Evolutionary conservation across 2,329 filamentous ascomycete genomes (phyloP), one percentile per base, ranked within the genome.

Genomic region (Beauveria caledonica): DNA sequence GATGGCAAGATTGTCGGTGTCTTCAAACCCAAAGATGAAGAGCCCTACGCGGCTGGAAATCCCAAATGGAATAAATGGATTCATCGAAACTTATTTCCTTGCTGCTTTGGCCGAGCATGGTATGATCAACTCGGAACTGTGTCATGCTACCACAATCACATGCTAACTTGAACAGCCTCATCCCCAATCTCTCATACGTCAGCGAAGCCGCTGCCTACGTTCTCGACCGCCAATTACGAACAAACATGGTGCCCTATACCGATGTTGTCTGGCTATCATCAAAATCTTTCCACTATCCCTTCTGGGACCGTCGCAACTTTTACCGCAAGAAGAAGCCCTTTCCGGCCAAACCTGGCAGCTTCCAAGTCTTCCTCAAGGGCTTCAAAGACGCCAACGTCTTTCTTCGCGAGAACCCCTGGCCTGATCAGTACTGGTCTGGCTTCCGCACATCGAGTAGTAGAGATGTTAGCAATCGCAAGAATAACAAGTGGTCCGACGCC

Each of bases 1-100:
- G 88, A 93, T 60, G 94, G 94, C 56, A 97, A 96, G 77, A 90
- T 97, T 17, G 91, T 99, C 4, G 94, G 92, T 40, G 94, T 99
- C 5, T 99, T 99, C 77, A 99, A 99, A 73, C 94, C 94, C 46
- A 99, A 99, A 76, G 94, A 99, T 68, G 94, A 99, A 76, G 95
- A 99, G 73, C 94, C 94, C 1, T 99, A 97, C 71, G 94, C 94
- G 1, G 94, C 90, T 36, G 89, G 91, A 66, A 99, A 99, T 71
- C 94, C 94, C 6, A 99, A 99, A 73, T 97, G 93, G 93, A 97
- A 95, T 67, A 99, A 99, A 76, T 99, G 94, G 94, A 92, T 99
- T 77, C 94, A 99, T 73, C 83, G 94, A 64, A 99, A 99, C 72
- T 72, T 99, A 65, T 97, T 99, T 67, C 94, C 94, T 9, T 99